These are phyloP conservation scores for Mycena chlorophos DNA, from an alignment of 768 basidiomycete genomes.

Conservation along the genomic window DNA sequence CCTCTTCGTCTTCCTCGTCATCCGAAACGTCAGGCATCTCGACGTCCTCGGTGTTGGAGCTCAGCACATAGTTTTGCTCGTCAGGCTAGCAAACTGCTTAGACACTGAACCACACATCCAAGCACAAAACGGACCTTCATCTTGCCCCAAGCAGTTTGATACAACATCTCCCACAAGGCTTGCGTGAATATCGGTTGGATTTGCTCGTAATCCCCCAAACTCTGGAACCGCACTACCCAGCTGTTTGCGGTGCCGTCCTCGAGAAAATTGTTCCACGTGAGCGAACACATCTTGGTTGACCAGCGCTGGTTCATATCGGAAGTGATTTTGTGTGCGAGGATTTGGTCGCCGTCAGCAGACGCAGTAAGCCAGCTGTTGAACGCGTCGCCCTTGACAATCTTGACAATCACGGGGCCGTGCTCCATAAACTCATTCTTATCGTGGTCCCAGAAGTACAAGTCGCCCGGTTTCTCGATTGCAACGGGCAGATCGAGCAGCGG, in stretches of 20 bases:
- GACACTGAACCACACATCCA: background rate
- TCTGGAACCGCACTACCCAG: slow-evolving; percentile 79
- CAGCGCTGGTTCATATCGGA: slow-evolving; percentile 73
- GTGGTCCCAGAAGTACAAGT: slow-evolving; percentile 64
- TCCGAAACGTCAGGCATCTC: slow-evolving; percentile 82
- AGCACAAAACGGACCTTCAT: slow-evolving; percentile 57
- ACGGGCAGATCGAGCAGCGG: slow-evolving; percentile 19
- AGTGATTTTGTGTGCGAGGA: slow-evolving; percentile 62
- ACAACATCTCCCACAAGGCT: slow-evolving; percentile 78
- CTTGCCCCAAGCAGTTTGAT: slow-evolving; percentile 75
- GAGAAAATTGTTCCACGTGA: slow-evolving; percentile 85
- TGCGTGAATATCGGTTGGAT: slow-evolving; percentile 68
- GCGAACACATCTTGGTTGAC: slow-evolving; percentile 60
- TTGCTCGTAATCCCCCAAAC: slow-evolving; percentile 52
- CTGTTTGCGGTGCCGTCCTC: slow-evolving; percentile 59
- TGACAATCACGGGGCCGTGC: slow-evolving; percentile 56
- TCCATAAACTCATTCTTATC: slow-evolving; percentile 49
- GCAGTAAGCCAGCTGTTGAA: slow-evolving; percentile 65
- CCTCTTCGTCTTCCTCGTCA: slow-evolving; percentile 79
- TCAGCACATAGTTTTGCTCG: slow-evolving; percentile 84
- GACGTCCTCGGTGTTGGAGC: slow-evolving; percentile 75
- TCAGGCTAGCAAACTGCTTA: slow-evolving; percentile 51
- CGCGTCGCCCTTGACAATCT: slow-evolving; percentile 45
- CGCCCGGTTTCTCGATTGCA: slow-evolving; percentile 46
- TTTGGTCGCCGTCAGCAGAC: slow-evolving; percentile 46